Evolutionary conservation across 495 filamentous ascomycete species (phyloP).

Genomic region (Aspergillus hancockii): DNA sequence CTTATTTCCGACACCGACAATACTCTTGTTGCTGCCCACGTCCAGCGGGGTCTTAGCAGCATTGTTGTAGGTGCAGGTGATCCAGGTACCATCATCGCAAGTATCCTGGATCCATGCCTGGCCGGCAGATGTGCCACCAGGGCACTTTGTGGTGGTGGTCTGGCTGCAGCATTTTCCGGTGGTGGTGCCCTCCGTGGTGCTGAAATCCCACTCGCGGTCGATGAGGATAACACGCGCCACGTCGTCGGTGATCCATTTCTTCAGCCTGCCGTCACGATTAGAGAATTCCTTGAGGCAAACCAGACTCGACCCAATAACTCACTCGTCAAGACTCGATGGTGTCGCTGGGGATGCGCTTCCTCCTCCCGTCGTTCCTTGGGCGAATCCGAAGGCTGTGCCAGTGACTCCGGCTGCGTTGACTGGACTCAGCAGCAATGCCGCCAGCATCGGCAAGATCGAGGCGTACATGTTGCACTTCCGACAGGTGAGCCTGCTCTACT

Average conservation of each 20-base stretch:
- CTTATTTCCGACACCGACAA: conserved; percentile 24
- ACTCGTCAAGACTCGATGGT: not conserved
- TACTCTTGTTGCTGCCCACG: conserved; percentile 30
- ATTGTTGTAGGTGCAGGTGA: conserved; percentile 16
- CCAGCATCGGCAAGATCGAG: not conserved
- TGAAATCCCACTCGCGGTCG: conserved; percentile 39
- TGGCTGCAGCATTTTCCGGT: conserved; percentile 15
- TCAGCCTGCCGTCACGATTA: not conserved
- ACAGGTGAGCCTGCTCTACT: not conserved
- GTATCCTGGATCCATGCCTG: conserved; percentile 14
- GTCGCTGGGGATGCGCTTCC: not conserved
- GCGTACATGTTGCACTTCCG: not conserved
- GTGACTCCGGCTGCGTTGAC: not conserved
- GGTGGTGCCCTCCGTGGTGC: conserved; percentile 34
- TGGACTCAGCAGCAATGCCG: not conserved
- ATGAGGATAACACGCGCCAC: conserved; percentile 43
- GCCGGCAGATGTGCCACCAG: conserved; percentile 7
- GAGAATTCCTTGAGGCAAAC: not conserved
- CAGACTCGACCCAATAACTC: not conserved
- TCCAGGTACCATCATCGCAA: conserved; percentile 1
- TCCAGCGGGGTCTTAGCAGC: conserved; percentile 24
- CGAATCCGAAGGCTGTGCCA: not conserved
- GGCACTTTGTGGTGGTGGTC: not conserved
- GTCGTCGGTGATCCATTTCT: conserved; percentile 26
- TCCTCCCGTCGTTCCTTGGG: not conserved